Percentiles rank a stretch among this genome's conserved stretches.
Evolutionary conservation across 305 asterid species (phyloP).

Genomic region (Striga hermonthica): DNA sequence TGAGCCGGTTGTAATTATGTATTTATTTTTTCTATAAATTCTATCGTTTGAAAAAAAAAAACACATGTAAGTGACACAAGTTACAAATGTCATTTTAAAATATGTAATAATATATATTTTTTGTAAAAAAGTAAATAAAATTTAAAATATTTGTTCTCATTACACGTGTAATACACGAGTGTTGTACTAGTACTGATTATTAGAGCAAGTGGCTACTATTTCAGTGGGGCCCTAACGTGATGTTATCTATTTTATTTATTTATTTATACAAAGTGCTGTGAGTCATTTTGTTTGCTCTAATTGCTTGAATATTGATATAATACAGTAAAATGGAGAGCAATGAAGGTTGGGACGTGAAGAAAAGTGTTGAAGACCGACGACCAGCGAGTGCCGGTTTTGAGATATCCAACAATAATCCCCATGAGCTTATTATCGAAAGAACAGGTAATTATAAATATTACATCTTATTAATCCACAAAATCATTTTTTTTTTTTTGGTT

Average conservation of each 20-base stretch:
- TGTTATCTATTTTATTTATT: background rate
- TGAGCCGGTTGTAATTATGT: too few species aligned
- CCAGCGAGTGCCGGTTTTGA: background rate
- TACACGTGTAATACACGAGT: too few species aligned
- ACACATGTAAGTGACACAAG: too few species aligned
- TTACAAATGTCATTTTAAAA: too few species aligned
- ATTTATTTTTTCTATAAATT: too few species aligned
- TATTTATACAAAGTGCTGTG: too few species aligned
- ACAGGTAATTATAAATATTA: constrained; percentile 20
- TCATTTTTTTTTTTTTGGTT: too few species aligned
- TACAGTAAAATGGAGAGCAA: constrained; percentile 11
- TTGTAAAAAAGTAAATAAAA: background rate
- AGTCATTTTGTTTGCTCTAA: background rate
- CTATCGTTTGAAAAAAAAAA: too few species aligned
- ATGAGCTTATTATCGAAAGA: constrained; percentile 15
- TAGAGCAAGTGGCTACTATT: background rate
- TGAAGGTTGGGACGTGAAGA: background rate
- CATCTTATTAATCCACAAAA: background rate
- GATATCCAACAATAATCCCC: background rate
- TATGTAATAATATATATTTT: too few species aligned
- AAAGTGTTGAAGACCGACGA: background rate
- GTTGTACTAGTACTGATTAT: background rate
- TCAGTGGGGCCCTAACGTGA: background rate
- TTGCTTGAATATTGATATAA: background rate
- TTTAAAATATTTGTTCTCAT: too few species aligned